Base-by-base conservation (phyloP, 371 early-diverging fungal species). In the Mortierella sp. region DNA sequence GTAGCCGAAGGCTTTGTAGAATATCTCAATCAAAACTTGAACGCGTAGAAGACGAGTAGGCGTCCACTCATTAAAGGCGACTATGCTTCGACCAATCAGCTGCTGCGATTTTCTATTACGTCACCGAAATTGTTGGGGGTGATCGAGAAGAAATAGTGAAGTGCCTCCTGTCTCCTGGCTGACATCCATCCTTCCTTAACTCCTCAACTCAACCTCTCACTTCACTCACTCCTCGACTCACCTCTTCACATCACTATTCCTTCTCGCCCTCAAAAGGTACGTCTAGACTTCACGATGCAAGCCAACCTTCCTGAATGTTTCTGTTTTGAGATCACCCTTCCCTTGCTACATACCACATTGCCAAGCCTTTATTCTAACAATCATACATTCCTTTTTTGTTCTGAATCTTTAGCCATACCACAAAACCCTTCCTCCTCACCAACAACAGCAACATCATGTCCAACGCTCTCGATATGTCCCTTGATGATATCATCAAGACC, bases 1-100 rank as follows among this genome's bases (percentile, higher is more conserved):
- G 92, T 98, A 44, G 95, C 95, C 0, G 94, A 96, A 76, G 91
- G 94, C 24, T 99, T 99, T 94, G 96, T 95, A 19, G 95, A 96
- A 52, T 99, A 96, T 86, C 87, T 98, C 58, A 97, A 96, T 81
- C 93, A 95, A n/a, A 96, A 92, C 80, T 83, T 95, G 38, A 89
- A 90, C 55, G 42, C 10, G 10, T 68, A 68, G 65, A 24, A 50
- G 50, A 28, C 14, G 28, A 11, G n/a, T n/a, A n/a, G n/a, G n/a
- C n/a, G n/a, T n/a, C n/a, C n/a, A n/a, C n/a, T n/a, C n/a, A n/a
- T n/a, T n/a, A n/a, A n/a, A n/a, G n/a, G n/a, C n/a, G n/a, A n/a
- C n/a, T n/a, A n/a, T n/a, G n/a, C n/a, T n/a, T n/a, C n/a, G n/a
- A n/a, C 58, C 28, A 58, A 58, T 58, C 58, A 58, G 28, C 6